Conservation (phyloP, 352 stramenopile species). For the Halophytophthora polymorphica region DNA sequence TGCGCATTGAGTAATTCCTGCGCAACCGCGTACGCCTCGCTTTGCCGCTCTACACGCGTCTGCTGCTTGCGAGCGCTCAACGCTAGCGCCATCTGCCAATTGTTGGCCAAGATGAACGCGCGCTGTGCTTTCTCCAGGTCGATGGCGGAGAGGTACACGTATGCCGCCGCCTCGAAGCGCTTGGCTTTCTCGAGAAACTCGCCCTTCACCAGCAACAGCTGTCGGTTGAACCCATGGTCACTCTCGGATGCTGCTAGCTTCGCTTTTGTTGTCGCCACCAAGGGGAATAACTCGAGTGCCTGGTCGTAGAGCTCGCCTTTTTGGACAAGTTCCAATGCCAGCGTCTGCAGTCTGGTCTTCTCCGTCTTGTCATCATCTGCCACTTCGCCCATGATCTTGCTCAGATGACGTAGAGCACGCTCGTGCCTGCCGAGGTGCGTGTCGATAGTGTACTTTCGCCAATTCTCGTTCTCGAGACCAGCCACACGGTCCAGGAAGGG, state of each 20-base stretch:
- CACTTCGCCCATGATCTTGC: constrained; percentile 19
- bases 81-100: constrained; percentile 65
- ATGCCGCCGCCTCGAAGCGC: constrained; percentile 50
- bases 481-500: constrained; percentile 57
- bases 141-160: constrained; percentile 53
- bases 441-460: constrained; percentile 65
- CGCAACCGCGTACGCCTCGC: constrained; percentile 48
- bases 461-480: constrained; percentile 26
- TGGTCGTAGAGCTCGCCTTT: constrained; percentile 48
- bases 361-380: constrained; percentile 23
- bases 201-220: constrained; percentile 50
- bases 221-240: constrained; percentile 24
- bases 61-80: constrained; percentile 32
- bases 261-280: not conserved
- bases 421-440: constrained; percentile 39
- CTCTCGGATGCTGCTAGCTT: constrained; percentile 9
- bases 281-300: constrained; percentile 39
- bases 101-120: constrained; percentile 49
- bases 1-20: constrained; percentile 48
- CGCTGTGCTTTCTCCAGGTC: constrained; percentile 39
- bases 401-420: constrained; percentile 46
- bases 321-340: constrained; percentile 41
- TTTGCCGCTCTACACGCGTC: constrained; percentile 19
- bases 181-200: constrained; percentile 36
- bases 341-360: constrained; percentile 10